Conservation (phyloP, 805 yeast species). For the Candida krabiensis region DNA sequence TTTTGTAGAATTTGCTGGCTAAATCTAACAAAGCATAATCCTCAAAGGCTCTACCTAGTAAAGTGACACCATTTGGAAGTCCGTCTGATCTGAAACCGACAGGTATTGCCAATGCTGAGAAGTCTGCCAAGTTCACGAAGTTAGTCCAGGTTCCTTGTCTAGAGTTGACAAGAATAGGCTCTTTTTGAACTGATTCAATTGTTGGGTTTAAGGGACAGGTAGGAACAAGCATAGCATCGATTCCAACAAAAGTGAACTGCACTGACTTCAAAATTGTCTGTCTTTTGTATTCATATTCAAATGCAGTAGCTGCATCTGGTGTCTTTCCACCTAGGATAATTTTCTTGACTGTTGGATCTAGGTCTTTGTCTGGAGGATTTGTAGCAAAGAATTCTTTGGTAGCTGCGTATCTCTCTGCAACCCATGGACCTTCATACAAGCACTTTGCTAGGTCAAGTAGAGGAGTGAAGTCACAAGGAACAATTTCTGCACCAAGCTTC, state of each 20-base stretch:
- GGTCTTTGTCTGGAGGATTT: conserved; percentile 63
- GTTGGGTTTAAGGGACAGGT: conserved; percentile 94
- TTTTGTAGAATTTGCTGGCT: conserved; percentile 68
- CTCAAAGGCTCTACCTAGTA: conserved; percentile 76
- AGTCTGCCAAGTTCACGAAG: conserved; percentile 90
- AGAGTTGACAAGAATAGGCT: conserved; percentile 83
- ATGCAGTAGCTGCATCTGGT: conserved; percentile 79
- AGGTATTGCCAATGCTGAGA: conserved; percentile 90
- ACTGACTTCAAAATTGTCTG: conserved; percentile 73
- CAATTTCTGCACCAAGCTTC: conserved; percentile 55
- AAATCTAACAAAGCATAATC: conserved; percentile 87
- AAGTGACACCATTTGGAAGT: conserved; percentile 86
- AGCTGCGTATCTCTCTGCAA: conserved; percentile 90
- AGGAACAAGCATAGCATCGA: conserved; percentile 85
- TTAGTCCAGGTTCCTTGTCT: conserved; percentile 98
- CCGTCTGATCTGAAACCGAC: conserved; percentile 88
- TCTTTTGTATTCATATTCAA: conserved; percentile 83
- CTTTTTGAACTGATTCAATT: conserved; percentile 65
- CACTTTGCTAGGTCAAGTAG: conserved; percentile 80
- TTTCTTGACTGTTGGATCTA: conserved; percentile 80
- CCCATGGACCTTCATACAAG: conserved; percentile 98
- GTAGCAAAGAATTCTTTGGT: conserved; percentile 67
- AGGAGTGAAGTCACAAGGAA: conserved; percentile 69
- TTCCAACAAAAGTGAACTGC: conserved; percentile 48
- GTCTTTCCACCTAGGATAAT: conserved; percentile 79